Evolutionary conservation across 345 rosid species (phyloP).

Genomic region (Draba incana): DNA sequence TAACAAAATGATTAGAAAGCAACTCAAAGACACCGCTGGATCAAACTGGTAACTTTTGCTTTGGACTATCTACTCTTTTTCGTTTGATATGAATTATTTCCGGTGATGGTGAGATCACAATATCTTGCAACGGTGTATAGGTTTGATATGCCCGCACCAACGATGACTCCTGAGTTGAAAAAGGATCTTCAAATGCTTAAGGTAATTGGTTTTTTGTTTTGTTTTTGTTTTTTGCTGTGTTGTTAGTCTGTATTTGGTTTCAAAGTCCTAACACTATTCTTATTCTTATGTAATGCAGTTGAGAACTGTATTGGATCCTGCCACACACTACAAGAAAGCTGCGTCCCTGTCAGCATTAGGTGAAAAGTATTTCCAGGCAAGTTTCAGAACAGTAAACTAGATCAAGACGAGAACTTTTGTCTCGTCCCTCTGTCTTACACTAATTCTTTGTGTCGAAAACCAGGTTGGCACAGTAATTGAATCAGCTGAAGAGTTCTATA

Average conservation of each 20-base stretch:
- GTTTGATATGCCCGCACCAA: conserved; percentile 96
- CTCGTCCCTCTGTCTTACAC: conserved; percentile 1
- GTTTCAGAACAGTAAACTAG: conserved; percentile 7
- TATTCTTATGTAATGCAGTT: conserved; percentile 49
- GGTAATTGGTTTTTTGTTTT: conserved; percentile 44
- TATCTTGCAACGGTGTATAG: conserved; percentile 42
- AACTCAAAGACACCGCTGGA: conserved; percentile 74
- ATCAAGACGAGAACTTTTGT: not conserved
- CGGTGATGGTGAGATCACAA: not conserved
- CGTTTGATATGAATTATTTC: conserved; percentile 1
- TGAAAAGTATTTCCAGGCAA: conserved; percentile 91
- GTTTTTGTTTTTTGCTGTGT: not conserved
- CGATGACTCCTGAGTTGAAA: conserved; percentile 81
- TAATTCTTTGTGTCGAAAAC: conserved; percentile 17
- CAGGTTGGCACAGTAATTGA: conserved; percentile 89
- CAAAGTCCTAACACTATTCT: not conserved
- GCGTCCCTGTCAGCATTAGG: conserved; percentile 59
- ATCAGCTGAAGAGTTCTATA: conserved; percentile 62
- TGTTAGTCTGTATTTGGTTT: conserved; percentile 16
- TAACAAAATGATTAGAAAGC: conserved; percentile 67
- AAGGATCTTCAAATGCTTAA: conserved; percentile 90
- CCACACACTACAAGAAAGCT: conserved; percentile 79
- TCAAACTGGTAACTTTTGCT: conserved; percentile 55
- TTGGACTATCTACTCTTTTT: not conserved
- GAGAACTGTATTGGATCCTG: conserved; percentile 79